A percentile compares a stretch with the other conserved stretches of the same genome.
Conservation (phyloP, 176 grass and related monocot genomes). For the Typha latifolia region DNA sequence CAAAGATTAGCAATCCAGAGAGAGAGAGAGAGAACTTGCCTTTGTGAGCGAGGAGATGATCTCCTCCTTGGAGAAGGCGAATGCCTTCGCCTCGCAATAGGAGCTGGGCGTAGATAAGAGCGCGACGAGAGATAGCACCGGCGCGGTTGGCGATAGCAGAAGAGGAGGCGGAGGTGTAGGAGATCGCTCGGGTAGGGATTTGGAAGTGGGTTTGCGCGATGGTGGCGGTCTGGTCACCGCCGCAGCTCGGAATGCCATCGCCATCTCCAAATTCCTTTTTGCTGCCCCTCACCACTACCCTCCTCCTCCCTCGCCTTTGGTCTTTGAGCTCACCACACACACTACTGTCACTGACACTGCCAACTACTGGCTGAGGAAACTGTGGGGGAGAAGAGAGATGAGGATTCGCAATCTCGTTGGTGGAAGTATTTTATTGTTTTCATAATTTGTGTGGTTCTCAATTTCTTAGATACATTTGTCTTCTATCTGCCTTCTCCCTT, state of each 20-base stretch:
- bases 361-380: too few relatives aligned
- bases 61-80: conserved; percentile 62
- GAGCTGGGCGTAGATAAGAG: conserved; percentile 14
- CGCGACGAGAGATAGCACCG: conserved; percentile 5
- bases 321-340: neutral
- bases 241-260: conserved; percentile 25
- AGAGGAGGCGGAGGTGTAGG: neutral
- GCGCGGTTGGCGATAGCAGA: neutral
- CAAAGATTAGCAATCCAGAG: too few relatives aligned
- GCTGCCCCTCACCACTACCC: neutral
- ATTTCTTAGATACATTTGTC: too few relatives aligned
- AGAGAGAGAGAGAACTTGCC: conserved; percentile 17
- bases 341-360: neutral
- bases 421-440: too few relatives aligned
- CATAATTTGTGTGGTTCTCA: too few relatives aligned
- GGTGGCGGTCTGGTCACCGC: conserved; percentile 14
- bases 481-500: too few relatives aligned
- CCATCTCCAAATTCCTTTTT: conserved; percentile 11
- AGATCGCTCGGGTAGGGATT: neutral
- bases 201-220: conserved; percentile 18
- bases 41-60: conserved; percentile 53
- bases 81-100: conserved; percentile 32
- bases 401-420: too few relatives aligned
- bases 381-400: too few relatives aligned
- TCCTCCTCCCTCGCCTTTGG: neutral